Percentiles rank a stretch among this genome's conserved stretches.
These are phyloP conservation scores for Euphrasia confusa DNA, from an alignment of 257 asterid species.

Conservation along the genomic window DNA sequence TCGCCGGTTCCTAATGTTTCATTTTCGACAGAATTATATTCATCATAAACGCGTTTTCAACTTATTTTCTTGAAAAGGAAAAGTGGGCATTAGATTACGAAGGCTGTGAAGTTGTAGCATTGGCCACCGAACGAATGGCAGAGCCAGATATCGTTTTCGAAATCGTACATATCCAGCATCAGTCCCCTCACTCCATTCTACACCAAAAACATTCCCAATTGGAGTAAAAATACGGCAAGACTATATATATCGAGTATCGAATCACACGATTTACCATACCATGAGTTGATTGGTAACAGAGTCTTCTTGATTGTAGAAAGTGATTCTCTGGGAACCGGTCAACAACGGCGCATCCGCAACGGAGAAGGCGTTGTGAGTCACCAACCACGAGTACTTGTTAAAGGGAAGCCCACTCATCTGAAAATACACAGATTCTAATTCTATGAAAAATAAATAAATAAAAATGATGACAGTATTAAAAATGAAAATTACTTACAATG, in stretches of 20 bases:
- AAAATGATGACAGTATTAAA: background rate
- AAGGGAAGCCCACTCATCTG: slow-evolving; percentile 84
- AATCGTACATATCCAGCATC: slow-evolving; percentile 99
- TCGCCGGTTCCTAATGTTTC: slow-evolving; percentile 60
- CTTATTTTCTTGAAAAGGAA: too few relatives aligned
- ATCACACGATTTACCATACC: slow-evolving; percentile 26
- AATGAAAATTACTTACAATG: slow-evolving; percentile 51
- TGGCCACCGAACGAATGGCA: slow-evolving; percentile 92
- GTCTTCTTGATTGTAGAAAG: slow-evolving; percentile 94
- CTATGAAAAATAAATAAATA: background rate
- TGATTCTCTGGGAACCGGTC: slow-evolving; percentile 75
- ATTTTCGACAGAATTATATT: slow-evolving; percentile 4
- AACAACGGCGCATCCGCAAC: slow-evolving; percentile 73
- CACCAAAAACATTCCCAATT: slow-evolving; percentile 14
- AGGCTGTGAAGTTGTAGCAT: slow-evolving; percentile 94
- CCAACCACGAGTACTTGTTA: slow-evolving; percentile 91
- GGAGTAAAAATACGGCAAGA: slow-evolving; percentile 7
- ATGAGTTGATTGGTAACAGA: slow-evolving; percentile 83
- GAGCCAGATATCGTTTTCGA: slow-evolving; percentile 92
- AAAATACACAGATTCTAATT: background rate
- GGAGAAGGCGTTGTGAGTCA: slow-evolving; percentile 92
- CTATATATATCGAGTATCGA: background rate
- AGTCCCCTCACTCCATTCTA: slow-evolving; percentile 98
- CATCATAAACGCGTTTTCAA: slow-evolving; percentile 25
- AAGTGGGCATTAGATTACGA: slow-evolving; percentile 41